These are phyloP conservation scores for Wickerhamomyces sp. DNA, from an alignment of 1,139 yeast genomes.

Conservation along the genomic window DNA sequence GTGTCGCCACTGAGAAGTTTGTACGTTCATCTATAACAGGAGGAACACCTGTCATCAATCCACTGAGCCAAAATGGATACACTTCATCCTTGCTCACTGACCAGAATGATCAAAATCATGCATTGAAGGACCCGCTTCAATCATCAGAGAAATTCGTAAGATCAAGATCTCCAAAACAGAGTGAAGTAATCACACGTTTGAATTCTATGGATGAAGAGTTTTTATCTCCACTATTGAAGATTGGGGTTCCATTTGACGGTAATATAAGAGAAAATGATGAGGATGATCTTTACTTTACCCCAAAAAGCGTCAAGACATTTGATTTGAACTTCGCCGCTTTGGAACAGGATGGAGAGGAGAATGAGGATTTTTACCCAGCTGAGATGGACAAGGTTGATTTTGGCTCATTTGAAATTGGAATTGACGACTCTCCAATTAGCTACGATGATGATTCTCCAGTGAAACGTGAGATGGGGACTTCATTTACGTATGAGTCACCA, in stretches of 20 bases:
- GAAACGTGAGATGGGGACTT: not conserved
- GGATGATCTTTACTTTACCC: constrained; percentile 19
- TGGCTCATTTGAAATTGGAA: constrained; percentile 11
- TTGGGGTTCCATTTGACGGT: constrained; percentile 14
- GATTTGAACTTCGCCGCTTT: constrained; percentile 7
- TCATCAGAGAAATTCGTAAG: not conserved
- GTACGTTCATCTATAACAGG: no score
- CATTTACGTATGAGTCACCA: no score
- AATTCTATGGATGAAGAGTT: constrained; percentile 20
- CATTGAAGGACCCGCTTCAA: not conserved
- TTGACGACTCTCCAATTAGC: not conserved
- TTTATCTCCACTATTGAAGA: constrained; percentile 14
- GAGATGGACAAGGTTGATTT: constrained; percentile 3
- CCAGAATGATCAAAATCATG: not conserved
- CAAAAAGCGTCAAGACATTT: no score
- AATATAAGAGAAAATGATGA: constrained; percentile 1
- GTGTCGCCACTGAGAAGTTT: not conserved
- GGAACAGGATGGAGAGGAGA: not conserved
- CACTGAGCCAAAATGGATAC: no score
- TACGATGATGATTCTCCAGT: constrained; percentile 1
- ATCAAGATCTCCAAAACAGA: constrained; percentile 3
- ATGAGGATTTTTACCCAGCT: not conserved
- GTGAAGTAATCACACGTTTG: no score
- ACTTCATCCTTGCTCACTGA: no score
- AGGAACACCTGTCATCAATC: no score